Conservation (phyloP, 2,329 filamentous ascomycete genomes). For the Alternaria sp. region DNA sequence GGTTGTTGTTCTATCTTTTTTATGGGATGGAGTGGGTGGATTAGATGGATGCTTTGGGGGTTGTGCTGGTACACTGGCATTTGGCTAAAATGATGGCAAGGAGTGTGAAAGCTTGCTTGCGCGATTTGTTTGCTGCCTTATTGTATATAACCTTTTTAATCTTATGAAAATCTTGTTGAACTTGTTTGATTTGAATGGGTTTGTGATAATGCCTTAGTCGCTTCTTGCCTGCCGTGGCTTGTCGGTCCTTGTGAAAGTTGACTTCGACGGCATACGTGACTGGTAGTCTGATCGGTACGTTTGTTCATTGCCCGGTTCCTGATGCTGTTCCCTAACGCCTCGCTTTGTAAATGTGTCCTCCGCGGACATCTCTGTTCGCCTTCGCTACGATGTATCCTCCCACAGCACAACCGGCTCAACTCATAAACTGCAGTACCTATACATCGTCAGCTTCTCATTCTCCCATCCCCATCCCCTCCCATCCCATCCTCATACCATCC, state of each 20-base stretch:
- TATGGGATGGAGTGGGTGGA: conserved; percentile 16
- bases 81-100: conserved; percentile 1
- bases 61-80: conserved; percentile 29
- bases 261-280: background rate
- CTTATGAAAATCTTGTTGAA: conserved; percentile 9
- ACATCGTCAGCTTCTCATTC: background rate
- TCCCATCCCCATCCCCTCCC: background rate
- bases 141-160: conserved; percentile 29
- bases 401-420: conserved; percentile 6
- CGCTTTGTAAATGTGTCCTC: background rate
- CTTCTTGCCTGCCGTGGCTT: background rate
- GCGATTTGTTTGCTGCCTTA: background rate
- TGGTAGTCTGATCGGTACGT: background rate
- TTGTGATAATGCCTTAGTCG: background rate
- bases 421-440: conserved; percentile 40
- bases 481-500: background rate
- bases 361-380: background rate
- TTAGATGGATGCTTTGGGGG: conserved; percentile 17
- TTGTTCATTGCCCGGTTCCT: background rate
- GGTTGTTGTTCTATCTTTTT: background rate
- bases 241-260: background rate
- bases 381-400: background rate
- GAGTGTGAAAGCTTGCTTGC: conserved; percentile 17
- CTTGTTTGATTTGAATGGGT: background rate
- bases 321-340: background rate